Conservation (phyloP, 2,329 filamentous ascomycete species). For the Calonectria hongkongensis region DNA sequence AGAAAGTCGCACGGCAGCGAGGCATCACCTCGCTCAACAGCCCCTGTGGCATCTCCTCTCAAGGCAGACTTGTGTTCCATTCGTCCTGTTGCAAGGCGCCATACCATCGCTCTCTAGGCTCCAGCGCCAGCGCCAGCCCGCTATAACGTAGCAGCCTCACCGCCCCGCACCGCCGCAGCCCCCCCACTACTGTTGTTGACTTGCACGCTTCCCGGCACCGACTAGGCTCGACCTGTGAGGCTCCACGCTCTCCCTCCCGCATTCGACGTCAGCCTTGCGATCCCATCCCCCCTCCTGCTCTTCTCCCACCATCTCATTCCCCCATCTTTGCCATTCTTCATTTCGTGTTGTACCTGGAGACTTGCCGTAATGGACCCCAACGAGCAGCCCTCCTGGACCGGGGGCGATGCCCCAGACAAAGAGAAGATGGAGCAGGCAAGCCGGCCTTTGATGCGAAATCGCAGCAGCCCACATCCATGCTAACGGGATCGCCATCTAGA, state of each 20-base stretch:
- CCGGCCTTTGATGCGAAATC: conserved; percentile 40
- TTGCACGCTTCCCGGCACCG: conserved; percentile 9
- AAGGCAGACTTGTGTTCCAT: conserved; percentile 21
- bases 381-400: conserved; percentile 63
- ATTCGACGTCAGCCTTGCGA: conserved; percentile 55
- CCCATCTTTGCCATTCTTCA: conserved; percentile 26
- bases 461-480: conserved; percentile 41
- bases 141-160: conserved; percentile 51
- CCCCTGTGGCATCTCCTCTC: not conserved
- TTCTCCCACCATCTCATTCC: conserved; percentile 29
- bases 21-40: not conserved
- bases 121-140: conserved; percentile 48
- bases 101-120: conserved; percentile 37
- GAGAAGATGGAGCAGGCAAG: conserved; percentile 76
- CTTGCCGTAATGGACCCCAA: conserved; percentile 66
- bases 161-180: conserved; percentile 48
- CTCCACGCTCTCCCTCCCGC: conserved; percentile 36
- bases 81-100: conserved; percentile 17
- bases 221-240: conserved; percentile 38
- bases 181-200: conserved; percentile 23
- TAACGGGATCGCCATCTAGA: conserved; percentile 57
- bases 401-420: conserved; percentile 73
- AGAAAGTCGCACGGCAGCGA: not conserved
- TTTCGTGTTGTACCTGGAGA: conserved; percentile 3
- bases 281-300: conserved; percentile 40